Percentiles rank a stretch among this genome's conserved stretches.
Evolutionary conservation across 371 early-diverging fungal genomes (phyloP).

Genomic region (Mortierella sp.): DNA sequence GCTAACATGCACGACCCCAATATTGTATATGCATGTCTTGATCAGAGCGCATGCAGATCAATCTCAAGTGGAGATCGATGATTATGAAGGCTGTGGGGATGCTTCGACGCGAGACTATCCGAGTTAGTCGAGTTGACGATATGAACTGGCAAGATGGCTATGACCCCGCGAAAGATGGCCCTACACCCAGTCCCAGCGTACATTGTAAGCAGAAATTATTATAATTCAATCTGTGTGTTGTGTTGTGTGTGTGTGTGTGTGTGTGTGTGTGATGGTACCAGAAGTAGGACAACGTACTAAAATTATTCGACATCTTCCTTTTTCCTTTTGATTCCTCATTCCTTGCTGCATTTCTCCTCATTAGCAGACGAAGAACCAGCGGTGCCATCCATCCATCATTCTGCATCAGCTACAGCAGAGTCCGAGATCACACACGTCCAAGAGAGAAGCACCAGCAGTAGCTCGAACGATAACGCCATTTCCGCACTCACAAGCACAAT

Average conservation of each 20-base stretch:
- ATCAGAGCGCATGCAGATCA: constrained; percentile 52
- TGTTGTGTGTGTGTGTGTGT: not conserved
- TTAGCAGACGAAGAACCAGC: constrained; percentile 20
- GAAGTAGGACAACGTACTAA: not conserved
- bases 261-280: not conserved
- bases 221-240: not conserved
- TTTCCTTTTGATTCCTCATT: constrained; percentile 1
- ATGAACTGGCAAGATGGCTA: constrained; percentile 52
- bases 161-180: constrained; percentile 37
- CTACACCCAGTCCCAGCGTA: constrained; percentile 8
- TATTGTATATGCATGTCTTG: not conserved
- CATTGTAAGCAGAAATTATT: not conserved
- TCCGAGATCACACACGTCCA: constrained; percentile 23
- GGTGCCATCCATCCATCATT: constrained; percentile 19
- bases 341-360: not conserved
- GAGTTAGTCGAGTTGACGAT: constrained; percentile 34
- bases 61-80: constrained; percentile 53
- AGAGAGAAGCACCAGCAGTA: constrained; percentile 5
- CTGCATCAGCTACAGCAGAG: constrained; percentile 26
- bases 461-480: not conserved
- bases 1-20: not conserved
- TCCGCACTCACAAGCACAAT: not conserved
- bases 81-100: constrained; percentile 53
- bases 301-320: not conserved
- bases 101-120: constrained; percentile 48